Conservation (phyloP, 192 early-diverging fungal species). For the Gamsiella multidivaricata region DNA sequence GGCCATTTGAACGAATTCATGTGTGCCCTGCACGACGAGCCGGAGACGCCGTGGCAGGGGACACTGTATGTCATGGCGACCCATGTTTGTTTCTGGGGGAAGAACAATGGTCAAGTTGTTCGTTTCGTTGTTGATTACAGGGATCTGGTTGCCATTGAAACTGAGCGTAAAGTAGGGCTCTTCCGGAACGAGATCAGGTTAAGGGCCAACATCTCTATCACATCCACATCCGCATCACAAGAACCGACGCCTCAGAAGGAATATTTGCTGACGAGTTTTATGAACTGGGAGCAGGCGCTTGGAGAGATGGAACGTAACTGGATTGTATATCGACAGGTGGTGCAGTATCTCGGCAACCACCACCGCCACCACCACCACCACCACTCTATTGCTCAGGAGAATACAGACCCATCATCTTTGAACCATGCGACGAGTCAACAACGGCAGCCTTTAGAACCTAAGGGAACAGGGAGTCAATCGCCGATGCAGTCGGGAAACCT, state of each 20-base stretch:
- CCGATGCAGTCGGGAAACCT: too few species aligned
- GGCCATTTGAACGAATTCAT: constrained; percentile 17
- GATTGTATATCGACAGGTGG: constrained; percentile 1
- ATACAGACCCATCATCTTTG: too few species aligned
- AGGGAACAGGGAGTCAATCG: too few species aligned
- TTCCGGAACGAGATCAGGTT: constrained; percentile 60
- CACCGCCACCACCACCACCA: too few species aligned
- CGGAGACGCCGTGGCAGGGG: constrained; percentile 65
- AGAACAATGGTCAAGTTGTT: constrained; percentile 53
- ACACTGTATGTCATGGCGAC: constrained; percentile 56
- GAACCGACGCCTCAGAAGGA: constrained; percentile 23
- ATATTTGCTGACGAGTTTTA: constrained; percentile 58
- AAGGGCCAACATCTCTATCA: constrained; percentile 11
- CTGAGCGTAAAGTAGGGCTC: constrained; percentile 53
- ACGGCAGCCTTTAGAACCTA: too few species aligned
- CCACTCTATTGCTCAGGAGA: too few species aligned
- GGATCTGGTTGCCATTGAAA: constrained; percentile 58
- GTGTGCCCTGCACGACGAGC: constrained; percentile 64
- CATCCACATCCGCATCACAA: background rate
- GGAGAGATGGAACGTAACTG: constrained; percentile 38
- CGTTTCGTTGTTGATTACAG: constrained; percentile 55
- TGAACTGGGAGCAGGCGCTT: constrained; percentile 58
- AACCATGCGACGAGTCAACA: too few species aligned
- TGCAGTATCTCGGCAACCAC: too few species aligned
- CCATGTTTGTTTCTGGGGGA: constrained; percentile 65